Percentiles rank a stretch among this genome's conserved stretches.
Evolutionary conservation across 371 early-diverging fungal genomes (phyloP).

Genomic region (Mortierella sp.): DNA sequence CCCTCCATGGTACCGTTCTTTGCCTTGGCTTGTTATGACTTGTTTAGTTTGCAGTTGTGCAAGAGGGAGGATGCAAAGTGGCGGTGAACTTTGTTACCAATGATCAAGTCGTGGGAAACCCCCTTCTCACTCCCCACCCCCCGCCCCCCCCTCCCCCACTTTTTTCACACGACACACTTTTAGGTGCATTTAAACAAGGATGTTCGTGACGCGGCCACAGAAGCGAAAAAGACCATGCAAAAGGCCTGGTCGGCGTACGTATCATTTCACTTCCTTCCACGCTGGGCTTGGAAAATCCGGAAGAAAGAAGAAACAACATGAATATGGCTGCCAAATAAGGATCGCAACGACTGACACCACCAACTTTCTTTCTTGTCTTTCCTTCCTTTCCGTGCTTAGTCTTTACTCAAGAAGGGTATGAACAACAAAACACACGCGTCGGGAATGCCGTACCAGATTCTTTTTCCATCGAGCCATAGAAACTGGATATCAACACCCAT

Average conservation of each 20-base stretch:
- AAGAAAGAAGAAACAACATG: background rate
- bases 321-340: background rate
- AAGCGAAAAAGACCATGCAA: conserved; percentile 49
- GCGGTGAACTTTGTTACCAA: background rate
- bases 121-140: background rate
- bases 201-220: conserved; percentile 50
- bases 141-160: too few species aligned
- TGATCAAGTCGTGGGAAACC: background rate
- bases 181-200: conserved; percentile 48
- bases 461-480: background rate
- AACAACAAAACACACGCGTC: background rate
- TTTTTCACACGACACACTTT: background rate
- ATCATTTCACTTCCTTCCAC: background rate
- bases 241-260: conserved; percentile 55
- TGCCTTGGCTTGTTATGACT: background rate
- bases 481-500: background rate
- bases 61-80: background rate
- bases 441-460: background rate
- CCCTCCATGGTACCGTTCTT: conserved; percentile 31
- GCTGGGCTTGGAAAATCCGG: background rate
- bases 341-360: background rate
- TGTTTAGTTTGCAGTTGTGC: background rate
- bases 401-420: conserved; percentile 42
- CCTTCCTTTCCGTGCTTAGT: background rate
- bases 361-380: background rate